Percentiles rank a stretch among this genome's conserved stretches.
phyloP scores from a whole-genome alignment of 2,329 filamentous ascomycete species.

The Alternaria dauci region DNA sequence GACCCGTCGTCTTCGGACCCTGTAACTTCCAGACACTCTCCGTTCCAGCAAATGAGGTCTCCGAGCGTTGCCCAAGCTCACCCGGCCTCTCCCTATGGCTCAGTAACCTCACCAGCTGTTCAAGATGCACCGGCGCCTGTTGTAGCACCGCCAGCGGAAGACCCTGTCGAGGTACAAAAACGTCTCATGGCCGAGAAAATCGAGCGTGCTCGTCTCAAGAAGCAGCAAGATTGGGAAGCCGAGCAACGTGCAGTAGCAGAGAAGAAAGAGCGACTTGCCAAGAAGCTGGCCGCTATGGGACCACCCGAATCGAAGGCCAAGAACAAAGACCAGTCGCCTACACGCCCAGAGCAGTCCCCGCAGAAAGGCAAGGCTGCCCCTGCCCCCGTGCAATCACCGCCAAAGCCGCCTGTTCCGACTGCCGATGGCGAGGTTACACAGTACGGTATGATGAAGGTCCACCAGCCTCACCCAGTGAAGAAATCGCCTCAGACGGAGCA shows the following conservation, averaged over 20 bases:
- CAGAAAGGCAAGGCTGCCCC: slow-evolving; percentile 57
- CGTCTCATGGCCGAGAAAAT: slow-evolving; percentile 75
- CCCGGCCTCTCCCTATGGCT: slow-evolving; percentile 49
- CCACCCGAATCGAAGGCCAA: slow-evolving; percentile 55
- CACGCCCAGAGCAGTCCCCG: slow-evolving; percentile 45
- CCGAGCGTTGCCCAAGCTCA: slow-evolving; percentile 44
- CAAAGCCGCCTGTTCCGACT: slow-evolving; percentile 66
- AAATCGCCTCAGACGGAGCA: slow-evolving; percentile 35
- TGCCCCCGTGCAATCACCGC: slow-evolving; percentile 55
- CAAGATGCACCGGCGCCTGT: slow-evolving; percentile 40
- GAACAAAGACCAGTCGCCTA: slow-evolving; percentile 50
- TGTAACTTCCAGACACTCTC: slow-evolving; percentile 32
- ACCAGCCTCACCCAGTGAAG: slow-evolving; percentile 62
- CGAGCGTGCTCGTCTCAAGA: slow-evolving; percentile 73
- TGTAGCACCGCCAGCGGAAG: slow-evolving; percentile 61
- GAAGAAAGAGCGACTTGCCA: slow-evolving; percentile 72
- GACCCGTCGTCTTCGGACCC: slow-evolving; percentile 30
- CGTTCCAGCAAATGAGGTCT: slow-evolving; percentile 39
- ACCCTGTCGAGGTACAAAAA: slow-evolving; percentile 70
- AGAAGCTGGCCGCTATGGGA: slow-evolving; percentile 75
- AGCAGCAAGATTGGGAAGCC: slow-evolving; percentile 63
- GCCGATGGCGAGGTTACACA: slow-evolving; percentile 66
- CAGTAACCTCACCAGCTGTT: slow-evolving; percentile 32
- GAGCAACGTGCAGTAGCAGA: slow-evolving; percentile 77
- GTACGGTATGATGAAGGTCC: slow-evolving; percentile 70